Base-by-base conservation (phyloP, 495 filamentous ascomycete genomes). In the Rhizodiscina lignyota region DNA sequence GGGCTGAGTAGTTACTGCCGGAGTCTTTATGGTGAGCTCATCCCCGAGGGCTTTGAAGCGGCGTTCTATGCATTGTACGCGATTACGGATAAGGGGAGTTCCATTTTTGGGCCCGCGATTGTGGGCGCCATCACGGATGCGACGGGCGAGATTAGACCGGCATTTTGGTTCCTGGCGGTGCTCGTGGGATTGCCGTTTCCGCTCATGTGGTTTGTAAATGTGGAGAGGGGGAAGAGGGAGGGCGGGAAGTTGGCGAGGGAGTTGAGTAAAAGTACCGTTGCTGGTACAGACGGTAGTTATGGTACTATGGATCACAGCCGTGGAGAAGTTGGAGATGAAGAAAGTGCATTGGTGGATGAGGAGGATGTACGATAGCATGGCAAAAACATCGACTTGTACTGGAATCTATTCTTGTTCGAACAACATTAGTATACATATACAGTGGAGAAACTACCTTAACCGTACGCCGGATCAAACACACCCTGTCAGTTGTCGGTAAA, bases 61-160 rank as follows among this genome's bases (percentile, higher is more conserved):
- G 83, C 89, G 0, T 97, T 97, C 52, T 97, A 87, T 54, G 85
- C 89, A 0, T 68, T 97, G 1, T 97, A 93, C 46, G 87, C 89
- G 4, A 94, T 97, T 41, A 97, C 89, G 11, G 89, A 97, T 49
- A 97, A 97, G 56, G 89, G 89, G 16, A 89, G 80, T 4, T 89
- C 81, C 49, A 63, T 97, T 13, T 94, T 97, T 52, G 89, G 89
- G 0, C 89, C 89, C 3, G 77, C 83, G 2, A 87, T 97, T 49
- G 91, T 96, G 1, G 89, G 89, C 2, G 70, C 73, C 0, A 85
- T 97, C 38, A 93, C 89, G 11, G 86, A 94, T 48, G 71, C 66
- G 12, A 82, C 81, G 36, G 89, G 89, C 1, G 77, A 86, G 43
- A 96, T 97, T 39, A 63, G 89, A 43, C 84, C 84, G 21, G 84